phyloP scores from a whole-genome alignment of 108 stramenopile genomes.

The Skeletonema tropicum region DNA sequence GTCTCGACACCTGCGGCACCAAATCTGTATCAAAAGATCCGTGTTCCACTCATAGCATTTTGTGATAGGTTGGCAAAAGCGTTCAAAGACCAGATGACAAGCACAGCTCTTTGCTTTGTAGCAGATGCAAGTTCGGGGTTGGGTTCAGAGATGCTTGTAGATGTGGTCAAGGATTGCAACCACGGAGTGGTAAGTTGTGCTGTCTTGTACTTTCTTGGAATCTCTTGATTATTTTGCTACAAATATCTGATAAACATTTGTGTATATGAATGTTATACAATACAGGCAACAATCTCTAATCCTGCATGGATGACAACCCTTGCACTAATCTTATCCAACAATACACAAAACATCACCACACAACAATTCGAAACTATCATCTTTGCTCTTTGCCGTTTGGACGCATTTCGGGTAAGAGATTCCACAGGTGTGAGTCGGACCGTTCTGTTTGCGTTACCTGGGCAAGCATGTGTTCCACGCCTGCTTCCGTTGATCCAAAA shows the following conservation, averaged over 20 bases:
- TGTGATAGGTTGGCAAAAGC: conserved; percentile 54
- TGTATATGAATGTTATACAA: too few relatives aligned
- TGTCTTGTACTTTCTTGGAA: background rate
- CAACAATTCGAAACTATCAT: conserved; percentile 57
- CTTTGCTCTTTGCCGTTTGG: conserved; percentile 77
- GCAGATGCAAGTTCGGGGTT: conserved; percentile 74
- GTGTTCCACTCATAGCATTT: conserved; percentile 67
- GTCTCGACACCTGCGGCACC: conserved; percentile 10
- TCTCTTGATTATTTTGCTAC: conserved; percentile 1
- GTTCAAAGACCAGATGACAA: conserved; percentile 63
- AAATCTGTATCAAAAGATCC: conserved; percentile 33
- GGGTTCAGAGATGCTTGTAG: conserved; percentile 36
- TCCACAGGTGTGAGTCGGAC: conserved; percentile 55
- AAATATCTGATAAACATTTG: background rate
- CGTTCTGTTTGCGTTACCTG: conserved; percentile 70
- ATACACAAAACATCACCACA: conserved; percentile 45
- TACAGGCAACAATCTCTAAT: conserved; percentile 44
- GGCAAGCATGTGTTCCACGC: conserved; percentile 60
- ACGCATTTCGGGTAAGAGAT: conserved; percentile 67
- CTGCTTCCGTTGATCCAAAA: conserved; percentile 75
- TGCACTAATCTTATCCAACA: conserved; percentile 49
- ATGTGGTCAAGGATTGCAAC: conserved; percentile 31
- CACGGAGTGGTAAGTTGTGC: conserved; percentile 49
- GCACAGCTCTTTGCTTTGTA: conserved; percentile 68
- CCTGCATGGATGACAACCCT: conserved; percentile 80